Conservation (phyloP, 768 basidiomycete species). For the Xerocomellus dryophilus region DNA sequence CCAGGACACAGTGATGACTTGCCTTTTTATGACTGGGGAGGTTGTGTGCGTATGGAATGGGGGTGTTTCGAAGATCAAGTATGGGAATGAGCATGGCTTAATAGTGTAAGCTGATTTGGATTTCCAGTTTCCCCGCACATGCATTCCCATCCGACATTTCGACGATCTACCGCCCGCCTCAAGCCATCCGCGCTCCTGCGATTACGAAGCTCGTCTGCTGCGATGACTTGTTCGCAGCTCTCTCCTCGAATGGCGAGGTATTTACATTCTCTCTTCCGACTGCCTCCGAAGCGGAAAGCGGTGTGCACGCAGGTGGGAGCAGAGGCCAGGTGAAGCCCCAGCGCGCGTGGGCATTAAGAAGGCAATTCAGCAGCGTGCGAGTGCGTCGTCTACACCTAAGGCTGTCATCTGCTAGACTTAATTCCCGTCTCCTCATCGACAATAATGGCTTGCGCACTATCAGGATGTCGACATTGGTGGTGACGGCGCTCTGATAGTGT, state of each 20-base stretch:
- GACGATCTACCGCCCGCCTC: constrained; percentile 74
- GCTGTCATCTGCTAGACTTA: not conserved
- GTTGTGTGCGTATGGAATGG: constrained; percentile 84
- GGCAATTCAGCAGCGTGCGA: constrained; percentile 80
- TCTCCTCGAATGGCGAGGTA: constrained; percentile 86
- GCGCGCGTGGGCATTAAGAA: constrained; percentile 85
- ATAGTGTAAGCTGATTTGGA: not conserved
- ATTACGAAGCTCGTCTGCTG: constrained; percentile 79
- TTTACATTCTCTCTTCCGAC: constrained; percentile 67
- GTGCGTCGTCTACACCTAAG: constrained; percentile 36
- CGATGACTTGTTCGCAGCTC: constrained; percentile 77
- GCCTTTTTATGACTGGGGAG: constrained; percentile 74
- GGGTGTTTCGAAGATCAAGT: constrained; percentile 71
- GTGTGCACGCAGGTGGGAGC: constrained; percentile 16
- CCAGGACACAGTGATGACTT: constrained; percentile 81
- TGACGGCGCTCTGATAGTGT: constrained; percentile 86
- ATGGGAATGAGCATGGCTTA: constrained; percentile 16
- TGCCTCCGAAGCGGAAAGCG: constrained; percentile 30
- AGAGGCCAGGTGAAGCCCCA: constrained; percentile 62
- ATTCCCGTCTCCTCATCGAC: not conserved
- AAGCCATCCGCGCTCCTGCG: constrained; percentile 61
- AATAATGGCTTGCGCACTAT: not conserved
- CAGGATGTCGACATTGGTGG: constrained; percentile 87
- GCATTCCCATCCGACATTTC: constrained; percentile 73
- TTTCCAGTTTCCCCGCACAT: constrained; percentile 66